Percentiles rank a stretch among this genome's conserved stretches.
Conservation (phyloP, 352 stramenopile species). For the Globisporangium paroecandrum region DNA sequence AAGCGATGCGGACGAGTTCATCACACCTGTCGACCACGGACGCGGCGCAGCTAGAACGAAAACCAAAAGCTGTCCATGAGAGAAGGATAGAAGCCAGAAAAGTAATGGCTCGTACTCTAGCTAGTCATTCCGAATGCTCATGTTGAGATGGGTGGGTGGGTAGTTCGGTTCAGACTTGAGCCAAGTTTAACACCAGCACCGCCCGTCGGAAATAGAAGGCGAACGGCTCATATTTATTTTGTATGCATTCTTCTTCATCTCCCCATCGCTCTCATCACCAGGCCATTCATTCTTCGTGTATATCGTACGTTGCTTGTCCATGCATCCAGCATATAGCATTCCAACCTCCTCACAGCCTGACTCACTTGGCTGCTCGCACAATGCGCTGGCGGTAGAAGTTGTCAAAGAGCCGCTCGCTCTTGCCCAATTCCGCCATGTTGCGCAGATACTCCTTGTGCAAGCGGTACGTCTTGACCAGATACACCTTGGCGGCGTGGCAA, state of each 20-base stretch:
- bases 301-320: background rate
- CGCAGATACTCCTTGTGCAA: slow-evolving; percentile 56
- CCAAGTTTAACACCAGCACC: too few relatives aligned
- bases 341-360: background rate
- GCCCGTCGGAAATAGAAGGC: background rate
- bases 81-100: too few relatives aligned
- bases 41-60: too few relatives aligned
- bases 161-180: too few relatives aligned
- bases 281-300: background rate
- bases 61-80: too few relatives aligned
- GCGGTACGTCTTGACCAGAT: slow-evolving; percentile 61
- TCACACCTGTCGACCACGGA: background rate
- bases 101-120: too few relatives aligned
- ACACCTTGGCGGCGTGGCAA: slow-evolving; percentile 57
- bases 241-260: background rate
- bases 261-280: background rate
- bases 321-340: background rate
- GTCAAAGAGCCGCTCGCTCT: slow-evolving; percentile 43
- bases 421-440: slow-evolving; percentile 21
- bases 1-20: slow-evolving; percentile 2
- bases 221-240: background rate
- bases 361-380: slow-evolving; percentile 53
- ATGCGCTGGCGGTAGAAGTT: slow-evolving; percentile 84
- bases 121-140: too few relatives aligned
- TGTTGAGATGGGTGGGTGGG: too few relatives aligned